Percentiles rank a stretch among this genome's conserved stretches.
phyloP scores from a whole-genome alignment of 495 filamentous ascomycete genomes.

The Pseudoneurospora amorphoporcata region DNA sequence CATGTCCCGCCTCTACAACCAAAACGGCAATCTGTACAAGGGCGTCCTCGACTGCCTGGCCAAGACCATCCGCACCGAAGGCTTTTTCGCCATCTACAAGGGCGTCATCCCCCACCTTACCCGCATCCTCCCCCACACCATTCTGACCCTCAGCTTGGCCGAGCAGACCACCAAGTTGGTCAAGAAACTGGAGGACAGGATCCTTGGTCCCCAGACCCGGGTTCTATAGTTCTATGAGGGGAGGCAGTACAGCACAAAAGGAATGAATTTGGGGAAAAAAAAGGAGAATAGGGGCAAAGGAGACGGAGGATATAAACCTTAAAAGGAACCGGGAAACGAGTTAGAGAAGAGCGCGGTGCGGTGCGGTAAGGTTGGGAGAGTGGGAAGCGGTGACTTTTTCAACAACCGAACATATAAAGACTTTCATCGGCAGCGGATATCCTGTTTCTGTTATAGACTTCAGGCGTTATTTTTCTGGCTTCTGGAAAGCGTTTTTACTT shows the following conservation, averaged over 20 bases:
- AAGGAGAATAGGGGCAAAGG: background rate
- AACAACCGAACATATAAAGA: background rate
- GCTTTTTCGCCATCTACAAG: slow-evolving; percentile 91
- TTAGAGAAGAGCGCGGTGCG: background rate
- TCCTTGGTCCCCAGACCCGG: slow-evolving; percentile 33
- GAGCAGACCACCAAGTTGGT: slow-evolving; percentile 96
- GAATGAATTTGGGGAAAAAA: background rate
- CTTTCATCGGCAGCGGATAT: background rate
- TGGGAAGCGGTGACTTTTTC: background rate
- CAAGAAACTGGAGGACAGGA: slow-evolving; percentile 59
- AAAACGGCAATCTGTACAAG: slow-evolving; percentile 90
- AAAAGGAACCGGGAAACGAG: background rate
- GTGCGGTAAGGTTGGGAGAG: background rate
- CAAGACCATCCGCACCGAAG: slow-evolving; percentile 87
- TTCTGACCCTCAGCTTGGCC: slow-evolving; percentile 83
- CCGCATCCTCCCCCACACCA: slow-evolving; percentile 88
- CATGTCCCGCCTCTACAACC: slow-evolving; percentile 98
- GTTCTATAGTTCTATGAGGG: slow-evolving; percentile 16
- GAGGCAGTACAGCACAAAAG: background rate
- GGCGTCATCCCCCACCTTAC: slow-evolving; percentile 93
- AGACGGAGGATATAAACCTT: background rate
- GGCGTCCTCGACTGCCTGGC: slow-evolving; percentile 84
- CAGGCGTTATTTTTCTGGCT: background rate
- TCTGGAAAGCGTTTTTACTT: background rate
- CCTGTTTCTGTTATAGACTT: background rate